These are phyloP conservation scores for Pseudogymnoascus verrucosus DNA, from an alignment of 2,329 filamentous ascomycete genomes.

Conservation along the genomic window DNA sequence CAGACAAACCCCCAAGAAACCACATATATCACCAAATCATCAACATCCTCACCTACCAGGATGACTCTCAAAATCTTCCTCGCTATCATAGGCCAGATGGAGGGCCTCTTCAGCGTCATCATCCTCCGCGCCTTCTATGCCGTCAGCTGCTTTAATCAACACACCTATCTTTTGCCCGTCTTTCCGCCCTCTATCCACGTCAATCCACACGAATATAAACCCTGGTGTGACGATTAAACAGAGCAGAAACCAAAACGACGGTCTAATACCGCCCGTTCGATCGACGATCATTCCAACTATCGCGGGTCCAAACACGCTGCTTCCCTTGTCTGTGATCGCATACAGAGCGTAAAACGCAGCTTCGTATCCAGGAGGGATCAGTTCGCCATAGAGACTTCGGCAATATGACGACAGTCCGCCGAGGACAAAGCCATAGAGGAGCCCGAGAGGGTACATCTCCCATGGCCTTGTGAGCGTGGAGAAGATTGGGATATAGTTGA, in stretches of 20 bases:
- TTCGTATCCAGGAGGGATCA: constrained; percentile 90
- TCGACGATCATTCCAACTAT: constrained; percentile 94
- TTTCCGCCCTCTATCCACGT: constrained; percentile 69
- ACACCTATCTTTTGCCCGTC: constrained; percentile 60
- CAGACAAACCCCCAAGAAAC: background rate
- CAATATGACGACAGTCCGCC: constrained; percentile 92
- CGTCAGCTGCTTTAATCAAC: constrained; percentile 46
- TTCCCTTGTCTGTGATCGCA: constrained; percentile 95
- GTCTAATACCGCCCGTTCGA: constrained; percentile 67
- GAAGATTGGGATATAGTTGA: constrained; percentile 79
- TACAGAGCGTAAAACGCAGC: constrained; percentile 95
- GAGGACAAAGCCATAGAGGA: constrained; percentile 86
- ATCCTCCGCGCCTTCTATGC: constrained; percentile 9
- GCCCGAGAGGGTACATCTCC: constrained; percentile 93
- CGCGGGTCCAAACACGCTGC: constrained; percentile 84
- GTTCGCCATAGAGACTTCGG: constrained; percentile 81
- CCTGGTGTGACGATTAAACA: constrained; percentile 76
- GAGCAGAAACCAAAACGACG: constrained; percentile 88
- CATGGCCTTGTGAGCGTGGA: constrained; percentile 85
- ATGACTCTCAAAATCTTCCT: constrained; percentile 7
- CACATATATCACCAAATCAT: background rate
- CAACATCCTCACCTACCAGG: background rate
- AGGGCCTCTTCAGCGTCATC: background rate
- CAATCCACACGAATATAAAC: constrained; percentile 74
- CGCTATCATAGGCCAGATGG: background rate